Evolutionary conservation across 495 filamentous ascomycete genomes (phyloP), one percentile per base, ranked within the genome.

Genomic region (Symbiotaphrina buchneri): DNA sequence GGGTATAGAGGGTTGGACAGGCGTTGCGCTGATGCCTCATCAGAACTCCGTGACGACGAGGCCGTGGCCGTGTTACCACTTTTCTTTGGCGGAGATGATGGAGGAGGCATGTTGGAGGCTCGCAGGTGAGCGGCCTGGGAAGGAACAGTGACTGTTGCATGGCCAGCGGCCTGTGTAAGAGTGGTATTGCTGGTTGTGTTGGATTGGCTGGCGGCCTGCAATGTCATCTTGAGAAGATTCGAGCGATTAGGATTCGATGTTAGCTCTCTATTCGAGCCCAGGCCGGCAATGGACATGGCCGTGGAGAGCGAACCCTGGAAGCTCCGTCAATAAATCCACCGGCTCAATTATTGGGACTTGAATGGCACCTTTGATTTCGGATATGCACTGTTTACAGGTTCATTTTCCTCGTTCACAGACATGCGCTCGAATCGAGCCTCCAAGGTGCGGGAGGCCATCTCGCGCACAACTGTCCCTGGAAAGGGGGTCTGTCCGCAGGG

Each of bases 401-500:
- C 74, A 40, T 78, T 80, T 43, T 85, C 81, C 43, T 83, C 80
- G 39, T 72, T 75, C 21, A 91, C 71, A 11, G 77, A 71, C 47
- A 87, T 55, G 40, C 67, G 71, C 64, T 83, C 80, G 44, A 91
- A 73, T 30, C 76, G 73, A 55, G 75, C 55, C 46, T 91, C 81
- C 10, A 91, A 49, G 24, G 60, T 60, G 40, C 63, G 63, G 22
- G 63, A 59, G 22, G 65, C 53, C 68, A 72, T 72, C 6, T 17
- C 25, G 5, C 18, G 17, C 4, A 16, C 8, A 33, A 7, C 10
- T 35, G 22, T 13, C 22, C n/a, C n/a, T n/a, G n/a, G n/a, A n/a
- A n/a, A n/a, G n/a, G n/a, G n/a, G n/a, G n/a, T n/a, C n/a, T n/a
- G n/a, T n/a, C n/a, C n/a, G n/a, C n/a, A n/a, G n/a, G n/a, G n/a